Percentiles rank a stretch among this genome's conserved stretches.
These are phyloP conservation scores for Beta corolliflora DNA, from an alignment of 179 eudicot species.

Conservation along the genomic window DNA sequence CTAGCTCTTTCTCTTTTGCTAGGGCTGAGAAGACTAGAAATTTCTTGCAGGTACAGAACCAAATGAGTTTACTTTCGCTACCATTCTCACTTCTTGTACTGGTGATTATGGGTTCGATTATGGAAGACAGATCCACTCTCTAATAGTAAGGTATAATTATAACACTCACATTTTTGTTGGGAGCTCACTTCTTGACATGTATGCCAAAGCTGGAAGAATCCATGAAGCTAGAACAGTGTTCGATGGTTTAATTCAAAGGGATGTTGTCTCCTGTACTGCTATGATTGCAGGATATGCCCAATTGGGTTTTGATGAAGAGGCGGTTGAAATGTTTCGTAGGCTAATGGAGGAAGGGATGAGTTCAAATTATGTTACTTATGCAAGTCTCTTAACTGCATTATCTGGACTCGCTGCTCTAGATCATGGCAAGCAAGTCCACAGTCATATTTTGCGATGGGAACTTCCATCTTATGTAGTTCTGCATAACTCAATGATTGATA, in stretches of 20 bases:
- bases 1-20: neutral
- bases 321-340: conserved; percentile 39
- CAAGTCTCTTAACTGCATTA: conserved; percentile 68
- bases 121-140: conserved; percentile 83
- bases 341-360: conserved; percentile 42
- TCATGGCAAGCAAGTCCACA: conserved; percentile 54
- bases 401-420: conserved; percentile 52
- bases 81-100: conserved; percentile 66
- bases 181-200: conserved; percentile 82
- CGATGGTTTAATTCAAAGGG: conserved; percentile 34
- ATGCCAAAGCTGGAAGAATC: conserved; percentile 46
- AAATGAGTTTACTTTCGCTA: conserved; percentile 83
- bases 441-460: conserved; percentile 34
- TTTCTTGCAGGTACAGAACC: conserved; percentile 64
- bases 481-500: conserved; percentile 49
- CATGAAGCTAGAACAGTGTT: conserved; percentile 43
- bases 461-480: conserved; percentile 41
- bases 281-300: conserved; percentile 55
- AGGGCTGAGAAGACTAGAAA: conserved; percentile 19
- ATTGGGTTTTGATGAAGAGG: conserved; percentile 50
- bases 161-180: conserved; percentile 79
- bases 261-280: conserved; percentile 53
- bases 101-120: conserved; percentile 41
- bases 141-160: conserved; percentile 45
- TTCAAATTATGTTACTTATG: conserved; percentile 61